A percentile compares a stretch with the other conserved stretches of the same genome.
Evolutionary conservation across 768 basidiomycete genomes (phyloP).

Genomic region (Russula vinacea): DNA sequence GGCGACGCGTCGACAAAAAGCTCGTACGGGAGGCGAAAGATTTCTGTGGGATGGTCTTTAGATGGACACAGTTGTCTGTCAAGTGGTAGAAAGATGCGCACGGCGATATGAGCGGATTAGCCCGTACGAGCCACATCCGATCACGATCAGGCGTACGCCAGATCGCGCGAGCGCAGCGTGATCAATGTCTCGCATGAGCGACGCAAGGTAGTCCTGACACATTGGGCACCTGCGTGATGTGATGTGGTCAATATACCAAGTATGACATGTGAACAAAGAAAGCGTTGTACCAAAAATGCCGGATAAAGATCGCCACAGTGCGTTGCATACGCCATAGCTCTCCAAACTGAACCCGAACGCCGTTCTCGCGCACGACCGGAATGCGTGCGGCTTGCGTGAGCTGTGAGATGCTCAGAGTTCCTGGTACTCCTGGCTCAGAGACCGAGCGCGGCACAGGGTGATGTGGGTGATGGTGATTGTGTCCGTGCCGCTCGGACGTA

Average conservation of each 20-base stretch:
- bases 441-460: conserved; percentile 22
- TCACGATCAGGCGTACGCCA: conserved; percentile 61
- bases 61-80: neutral
- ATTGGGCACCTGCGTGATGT: conserved; percentile 57
- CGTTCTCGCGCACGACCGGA: conserved; percentile 64
- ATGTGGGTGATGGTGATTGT: conserved; percentile 22
- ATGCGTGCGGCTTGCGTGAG: conserved; percentile 60
- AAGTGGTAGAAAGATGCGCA: conserved; percentile 35
- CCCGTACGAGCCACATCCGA: conserved; percentile 73
- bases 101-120: conserved; percentile 74
- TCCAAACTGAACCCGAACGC: conserved; percentile 63
- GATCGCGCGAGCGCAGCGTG: conserved; percentile 47
- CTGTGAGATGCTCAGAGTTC: conserved; percentile 52
- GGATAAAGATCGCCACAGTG: conserved; percentile 79
- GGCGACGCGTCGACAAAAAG: conserved; percentile 75
- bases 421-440: conserved; percentile 43
- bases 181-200: conserved; percentile 51
- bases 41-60: conserved; percentile 39
- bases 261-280: conserved; percentile 4
- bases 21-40: conserved; percentile 66
- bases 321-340: conserved; percentile 55
- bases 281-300: conserved; percentile 67
- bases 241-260: conserved; percentile 12
- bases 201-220: conserved; percentile 85
- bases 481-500: conserved; percentile 6